Evolutionary conservation across 495 filamentous ascomycete genomes (phyloP), one percentile per base, ranked within the genome.

Genomic region (Oidiodendron maius): DNA sequence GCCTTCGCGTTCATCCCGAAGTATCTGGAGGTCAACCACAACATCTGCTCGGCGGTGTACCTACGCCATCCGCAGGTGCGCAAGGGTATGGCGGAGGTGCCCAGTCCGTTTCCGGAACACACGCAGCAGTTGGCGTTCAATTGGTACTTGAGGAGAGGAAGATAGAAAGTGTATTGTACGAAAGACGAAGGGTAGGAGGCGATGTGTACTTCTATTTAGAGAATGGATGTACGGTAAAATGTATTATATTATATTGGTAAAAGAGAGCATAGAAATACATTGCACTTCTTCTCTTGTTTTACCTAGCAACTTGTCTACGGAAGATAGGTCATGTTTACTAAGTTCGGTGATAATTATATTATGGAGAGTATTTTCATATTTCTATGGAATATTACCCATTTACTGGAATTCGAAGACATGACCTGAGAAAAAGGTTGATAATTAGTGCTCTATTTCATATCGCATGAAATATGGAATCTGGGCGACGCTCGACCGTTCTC

Each of bases 1-100:
- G 80, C 89, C 2, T 98, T 97, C 64, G 89, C 90, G 12, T 96
- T 96, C 65, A 89, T 98, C 50, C 93, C 93, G 17, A 75, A 86
- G 49, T 98, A 95, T 68, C 77, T 98, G 49, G 93, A 98, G 71
- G 93, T 98, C 59, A 96, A 96, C 72, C 91, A 91, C 62, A 89
- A 86, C 58, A 85, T 96, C 58, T 97, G 93, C 69, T 80, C 89
- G 13, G 93, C 93, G 16, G 91, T 98, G 34, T 98, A 97, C 68
- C 68, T 98, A 52, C 78, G 93, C 51, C 90, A 97, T 71, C 94
- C 93, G 2, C 94, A 96, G 40, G 94, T 87, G n/a, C 74, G 89
- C 17, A 84, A 86, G 9, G 90, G 94, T n/a, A 61, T 70, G 46
- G 82, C 86, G 18, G 93, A 98, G 68, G 91, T 96, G 44, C 91